phyloP scores from a whole-genome alignment of 257 asterid species.

The Pogostemon cablin region DNA sequence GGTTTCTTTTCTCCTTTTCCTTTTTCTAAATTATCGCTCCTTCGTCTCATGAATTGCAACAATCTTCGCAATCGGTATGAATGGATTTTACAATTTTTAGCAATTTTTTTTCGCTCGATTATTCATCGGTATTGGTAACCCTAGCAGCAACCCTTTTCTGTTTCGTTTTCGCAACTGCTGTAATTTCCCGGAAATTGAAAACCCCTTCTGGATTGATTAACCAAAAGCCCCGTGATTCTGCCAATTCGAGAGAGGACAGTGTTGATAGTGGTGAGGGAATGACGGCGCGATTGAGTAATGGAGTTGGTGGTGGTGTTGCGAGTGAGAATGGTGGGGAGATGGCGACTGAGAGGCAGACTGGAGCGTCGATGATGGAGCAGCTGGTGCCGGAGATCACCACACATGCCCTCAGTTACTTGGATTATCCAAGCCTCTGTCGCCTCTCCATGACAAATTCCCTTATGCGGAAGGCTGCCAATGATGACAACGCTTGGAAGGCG shows the following conservation, averaged over 20 bases:
- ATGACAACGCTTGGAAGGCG: conserved; percentile 97
- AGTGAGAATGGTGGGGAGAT: conserved; percentile 48
- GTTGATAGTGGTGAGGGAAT: conserved; percentile 33
- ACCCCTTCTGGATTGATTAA: conserved; percentile 29
- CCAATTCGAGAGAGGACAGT: conserved; percentile 34
- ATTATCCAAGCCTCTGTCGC: conserved; percentile 88
- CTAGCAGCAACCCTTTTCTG: conserved; percentile 51
- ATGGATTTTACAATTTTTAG: conserved; percentile 57
- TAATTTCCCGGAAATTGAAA: conserved; percentile 40
- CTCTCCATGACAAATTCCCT: conserved; percentile 97
- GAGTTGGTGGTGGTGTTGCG: conserved; percentile 27
- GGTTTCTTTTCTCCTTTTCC: conserved; percentile 23
- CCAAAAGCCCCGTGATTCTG: conserved; percentile 32
- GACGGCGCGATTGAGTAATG: conserved; percentile 37
- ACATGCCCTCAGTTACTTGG: conserved; percentile 94
- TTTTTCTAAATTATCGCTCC: not conserved
- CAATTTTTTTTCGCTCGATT: conserved; percentile 39
- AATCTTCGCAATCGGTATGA: conserved; percentile 37
- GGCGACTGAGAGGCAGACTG: conserved; percentile 67
- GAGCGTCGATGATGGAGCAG: conserved; percentile 99
- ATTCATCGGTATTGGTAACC: conserved; percentile 45
- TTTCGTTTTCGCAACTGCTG: conserved; percentile 47
- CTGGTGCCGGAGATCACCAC: conserved; percentile 98
- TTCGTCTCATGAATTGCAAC: conserved; percentile 47
- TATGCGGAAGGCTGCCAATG: conserved; percentile 96